Evolutionary conservation across 2,329 filamentous ascomycete species (phyloP).

Genomic region (Colletotrichum coccodes): DNA sequence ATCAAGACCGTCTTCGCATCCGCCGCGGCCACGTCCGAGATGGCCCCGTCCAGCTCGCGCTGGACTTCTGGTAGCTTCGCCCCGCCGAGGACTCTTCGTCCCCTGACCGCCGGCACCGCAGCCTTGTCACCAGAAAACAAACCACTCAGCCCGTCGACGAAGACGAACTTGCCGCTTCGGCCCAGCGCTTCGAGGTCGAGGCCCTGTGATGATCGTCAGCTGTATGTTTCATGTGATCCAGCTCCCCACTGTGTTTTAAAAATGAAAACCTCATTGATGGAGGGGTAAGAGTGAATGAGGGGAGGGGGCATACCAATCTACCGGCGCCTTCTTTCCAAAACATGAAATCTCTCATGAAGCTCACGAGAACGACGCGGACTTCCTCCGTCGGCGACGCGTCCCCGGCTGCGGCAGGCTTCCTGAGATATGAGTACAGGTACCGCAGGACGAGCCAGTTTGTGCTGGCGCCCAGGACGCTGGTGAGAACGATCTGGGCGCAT

Average conservation of each 20-base stretch:
- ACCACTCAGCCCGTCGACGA: constrained; percentile 78
- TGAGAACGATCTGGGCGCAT: constrained; percentile 72
- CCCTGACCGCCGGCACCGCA: constrained; percentile 21
- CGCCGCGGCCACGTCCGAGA: constrained; percentile 51
- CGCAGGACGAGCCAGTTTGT: constrained; percentile 74
- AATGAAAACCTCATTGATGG: constrained; percentile 12
- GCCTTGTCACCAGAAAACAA: constrained; percentile 53
- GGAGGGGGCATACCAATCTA: constrained; percentile 65
- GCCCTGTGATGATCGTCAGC: constrained; percentile 56
- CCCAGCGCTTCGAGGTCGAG: constrained; percentile 74
- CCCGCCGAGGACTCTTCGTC: constrained; percentile 40
- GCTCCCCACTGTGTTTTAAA: neutral
- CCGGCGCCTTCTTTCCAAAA: constrained; percentile 82
- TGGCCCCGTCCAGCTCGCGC: constrained; percentile 49
- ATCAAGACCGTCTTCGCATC: constrained; percentile 66
- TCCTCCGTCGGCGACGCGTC: constrained; percentile 37
- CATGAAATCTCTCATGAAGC: constrained; percentile 80
- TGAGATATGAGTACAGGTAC: constrained; percentile 61
- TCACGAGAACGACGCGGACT: constrained; percentile 77
- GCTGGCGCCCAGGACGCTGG: constrained; percentile 71
- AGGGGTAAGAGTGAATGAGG: neutral
- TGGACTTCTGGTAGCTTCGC: constrained; percentile 48
- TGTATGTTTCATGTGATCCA: neutral
- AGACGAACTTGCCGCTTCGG: constrained; percentile 70
- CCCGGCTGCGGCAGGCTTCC: constrained; percentile 2